phyloP scores from a whole-genome alignment of 1,284 basidiomycete genomes.

The Kalmanozyma brasiliensis region DNA sequence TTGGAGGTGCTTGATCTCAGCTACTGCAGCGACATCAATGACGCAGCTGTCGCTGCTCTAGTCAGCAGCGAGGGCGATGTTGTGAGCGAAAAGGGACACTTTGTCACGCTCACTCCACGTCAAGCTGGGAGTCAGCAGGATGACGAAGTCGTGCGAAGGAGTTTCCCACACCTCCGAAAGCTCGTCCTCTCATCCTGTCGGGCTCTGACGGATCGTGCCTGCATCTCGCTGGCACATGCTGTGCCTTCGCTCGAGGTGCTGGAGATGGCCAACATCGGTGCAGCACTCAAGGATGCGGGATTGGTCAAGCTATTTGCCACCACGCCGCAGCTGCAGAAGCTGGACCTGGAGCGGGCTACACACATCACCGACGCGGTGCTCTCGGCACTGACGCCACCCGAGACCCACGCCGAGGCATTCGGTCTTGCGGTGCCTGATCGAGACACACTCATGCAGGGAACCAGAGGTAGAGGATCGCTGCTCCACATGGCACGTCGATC shows the following conservation, averaged over 20 bases:
- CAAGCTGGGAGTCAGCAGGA: conserved; percentile 44
- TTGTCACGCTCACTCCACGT: conserved; percentile 38
- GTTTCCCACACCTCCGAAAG: conserved; percentile 74
- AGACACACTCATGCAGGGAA: conserved; percentile 23
- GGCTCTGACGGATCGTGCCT: conserved; percentile 78
- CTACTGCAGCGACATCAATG: conserved; percentile 75
- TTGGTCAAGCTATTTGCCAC: conserved; percentile 78
- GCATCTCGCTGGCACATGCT: conserved; percentile 77
- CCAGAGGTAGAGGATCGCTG: conserved; percentile 27
- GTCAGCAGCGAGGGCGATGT: conserved; percentile 67
- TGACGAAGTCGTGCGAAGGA: conserved; percentile 33
- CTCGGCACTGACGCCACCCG: conserved; percentile 74
- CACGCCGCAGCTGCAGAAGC: conserved; percentile 76
- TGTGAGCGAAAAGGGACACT: conserved; percentile 14
- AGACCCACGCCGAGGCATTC: conserved; percentile 41
- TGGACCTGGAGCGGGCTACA: conserved; percentile 85
- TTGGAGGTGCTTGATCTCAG: conserved; percentile 85
- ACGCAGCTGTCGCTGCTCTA: conserved; percentile 79
- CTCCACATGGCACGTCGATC: conserved; percentile 29
- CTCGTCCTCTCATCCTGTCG: conserved; percentile 80
- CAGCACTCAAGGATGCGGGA: conserved; percentile 73
- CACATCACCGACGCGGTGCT: conserved; percentile 81
- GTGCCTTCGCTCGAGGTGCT: conserved; percentile 81
- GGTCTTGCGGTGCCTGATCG: conserved; percentile 29
- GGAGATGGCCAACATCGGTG: conserved; percentile 78